phyloP scores from a whole-genome alignment of 352 stramenopile genomes.

The Globisporangium polare region DNA sequence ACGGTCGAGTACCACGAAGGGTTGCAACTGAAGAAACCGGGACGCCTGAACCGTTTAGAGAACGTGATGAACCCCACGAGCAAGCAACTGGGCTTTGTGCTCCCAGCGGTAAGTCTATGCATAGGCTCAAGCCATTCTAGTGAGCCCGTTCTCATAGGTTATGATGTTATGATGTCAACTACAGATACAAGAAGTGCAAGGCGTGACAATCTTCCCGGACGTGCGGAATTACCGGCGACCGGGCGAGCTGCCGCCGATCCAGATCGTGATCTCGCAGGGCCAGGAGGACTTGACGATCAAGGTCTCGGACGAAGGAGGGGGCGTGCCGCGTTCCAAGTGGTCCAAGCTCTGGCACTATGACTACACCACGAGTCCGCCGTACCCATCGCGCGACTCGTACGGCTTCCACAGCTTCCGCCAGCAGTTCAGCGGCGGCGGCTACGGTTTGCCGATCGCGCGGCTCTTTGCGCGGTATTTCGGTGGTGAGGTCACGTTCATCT shows the following conservation, averaged over 20 bases:
- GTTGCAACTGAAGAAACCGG: slow-evolving; percentile 27
- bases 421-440: slow-evolving; percentile 93
- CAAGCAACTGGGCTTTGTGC: slow-evolving; percentile 62
- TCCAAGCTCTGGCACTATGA: slow-evolving; percentile 98
- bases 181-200: slow-evolving; percentile 43
- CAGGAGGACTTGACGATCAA: slow-evolving; percentile 97
- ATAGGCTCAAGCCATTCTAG: background rate
- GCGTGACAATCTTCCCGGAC: slow-evolving; percentile 76
- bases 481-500: slow-evolving; percentile 97
- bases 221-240: slow-evolving; percentile 60
- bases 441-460: slow-evolving; percentile 90
- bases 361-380: slow-evolving; percentile 95
- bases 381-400: slow-evolving; percentile 48
- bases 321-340: slow-evolving; percentile 96
- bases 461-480: slow-evolving; percentile 98
- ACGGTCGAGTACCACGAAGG: slow-evolving; percentile 94
- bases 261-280: slow-evolving; percentile 98
- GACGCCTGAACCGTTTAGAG: slow-evolving; percentile 47
- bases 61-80: slow-evolving; percentile 70
- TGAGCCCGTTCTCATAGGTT: background rate
- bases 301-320: slow-evolving; percentile 97
- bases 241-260: slow-evolving; percentile 86
- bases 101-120: slow-evolving; percentile 42
- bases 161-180: background rate
- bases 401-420: slow-evolving; percentile 75